phyloP scores from a whole-genome alignment of 1,284 basidiomycete genomes.

The Leccinum solheimii region DNA sequence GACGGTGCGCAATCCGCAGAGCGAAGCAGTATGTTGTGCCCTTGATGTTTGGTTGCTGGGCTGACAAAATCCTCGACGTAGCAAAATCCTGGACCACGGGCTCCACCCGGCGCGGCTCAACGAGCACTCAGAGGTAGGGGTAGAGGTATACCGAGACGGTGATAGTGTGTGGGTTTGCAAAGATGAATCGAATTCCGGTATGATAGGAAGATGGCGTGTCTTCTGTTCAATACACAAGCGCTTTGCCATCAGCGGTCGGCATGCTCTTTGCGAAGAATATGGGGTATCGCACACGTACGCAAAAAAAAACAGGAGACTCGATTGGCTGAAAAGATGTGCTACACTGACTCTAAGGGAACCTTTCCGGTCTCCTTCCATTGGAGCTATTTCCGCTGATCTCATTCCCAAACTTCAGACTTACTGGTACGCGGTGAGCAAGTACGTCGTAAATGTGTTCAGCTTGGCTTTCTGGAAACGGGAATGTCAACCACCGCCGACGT shows the following conservation, averaged over 20 bases:
- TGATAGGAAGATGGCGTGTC: slow-evolving; percentile 15
- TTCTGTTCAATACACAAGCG: slow-evolving; percentile 17
- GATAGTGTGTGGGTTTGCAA: slow-evolving; percentile 21
- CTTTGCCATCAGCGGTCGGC: slow-evolving; percentile 3
- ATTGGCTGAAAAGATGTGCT: not conserved
- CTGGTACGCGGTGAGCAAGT: not conserved
- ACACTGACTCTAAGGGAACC: not conserved
- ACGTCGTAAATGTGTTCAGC: too few species aligned
- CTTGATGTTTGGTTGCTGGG: slow-evolving; percentile 4
- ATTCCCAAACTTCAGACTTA: not conserved
- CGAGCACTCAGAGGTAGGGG: slow-evolving; percentile 83
- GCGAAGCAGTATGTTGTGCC: slow-evolving; percentile 70
- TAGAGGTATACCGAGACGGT: slow-evolving; percentile 72
- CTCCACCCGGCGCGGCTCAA: slow-evolving; percentile 82
- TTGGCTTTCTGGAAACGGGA: too few species aligned
- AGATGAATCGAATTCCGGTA: slow-evolving; percentile 4
- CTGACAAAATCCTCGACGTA: slow-evolving; percentile 29
- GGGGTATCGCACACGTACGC: too few species aligned
- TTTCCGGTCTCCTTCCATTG: not conserved
- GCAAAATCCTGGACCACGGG: slow-evolving; percentile 77
- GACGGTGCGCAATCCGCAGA: slow-evolving; percentile 91
- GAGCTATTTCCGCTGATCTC: too few species aligned
- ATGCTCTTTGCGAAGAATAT: not conserved
- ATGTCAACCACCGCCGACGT: too few species aligned
- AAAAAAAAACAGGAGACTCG: not conserved